Percentiles rank a stretch among this genome's conserved stretches.
These are phyloP conservation scores for Aspergillus taichungensis DNA, from an alignment of 495 filamentous ascomycete genomes.

Conservation along the genomic window DNA sequence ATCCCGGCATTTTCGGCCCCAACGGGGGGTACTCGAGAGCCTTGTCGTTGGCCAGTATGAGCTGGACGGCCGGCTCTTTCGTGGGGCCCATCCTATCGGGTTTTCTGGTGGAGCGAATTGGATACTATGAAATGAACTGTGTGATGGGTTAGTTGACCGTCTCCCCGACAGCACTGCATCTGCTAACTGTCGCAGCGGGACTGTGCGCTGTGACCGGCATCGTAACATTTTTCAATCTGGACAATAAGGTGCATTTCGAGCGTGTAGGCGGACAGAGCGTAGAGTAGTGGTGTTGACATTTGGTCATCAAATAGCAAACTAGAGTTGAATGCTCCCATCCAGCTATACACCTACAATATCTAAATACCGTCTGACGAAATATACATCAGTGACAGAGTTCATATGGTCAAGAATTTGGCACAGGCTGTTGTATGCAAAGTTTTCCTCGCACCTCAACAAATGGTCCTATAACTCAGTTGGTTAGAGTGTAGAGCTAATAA, in stretches of 20 bases:
- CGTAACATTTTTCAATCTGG: slow-evolving; percentile 3
- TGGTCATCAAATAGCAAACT: too few species aligned
- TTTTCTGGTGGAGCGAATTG: slow-evolving; percentile 16
- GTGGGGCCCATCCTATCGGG: slow-evolving; percentile 26
- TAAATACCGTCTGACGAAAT: too few species aligned
- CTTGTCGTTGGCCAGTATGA: slow-evolving; percentile 19
- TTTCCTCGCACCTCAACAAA: neutral
- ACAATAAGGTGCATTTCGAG: neutral
- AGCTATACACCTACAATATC: too few species aligned
- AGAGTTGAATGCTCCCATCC: too few species aligned
- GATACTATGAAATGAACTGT: slow-evolving; percentile 21
- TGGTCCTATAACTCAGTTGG: neutral
- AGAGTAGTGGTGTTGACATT: too few species aligned
- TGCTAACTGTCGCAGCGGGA: neutral
- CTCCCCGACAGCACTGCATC: neutral
- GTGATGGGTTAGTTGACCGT: slow-evolving; percentile 11
- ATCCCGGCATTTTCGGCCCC: slow-evolving; percentile 16
- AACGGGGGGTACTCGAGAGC: slow-evolving; percentile 23
- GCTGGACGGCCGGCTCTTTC: slow-evolving; percentile 21
- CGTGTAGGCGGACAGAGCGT: neutral
- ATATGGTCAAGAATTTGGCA: too few species aligned
- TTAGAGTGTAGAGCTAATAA: neutral
- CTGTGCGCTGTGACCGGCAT: slow-evolving; percentile 6
- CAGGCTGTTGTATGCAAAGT: too few species aligned
- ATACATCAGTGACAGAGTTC: too few species aligned